Percentiles rank a stretch among this genome's conserved stretches.
Conservation (phyloP, 768 basidiomycete species). For the Podaxis mareebaensis region DNA sequence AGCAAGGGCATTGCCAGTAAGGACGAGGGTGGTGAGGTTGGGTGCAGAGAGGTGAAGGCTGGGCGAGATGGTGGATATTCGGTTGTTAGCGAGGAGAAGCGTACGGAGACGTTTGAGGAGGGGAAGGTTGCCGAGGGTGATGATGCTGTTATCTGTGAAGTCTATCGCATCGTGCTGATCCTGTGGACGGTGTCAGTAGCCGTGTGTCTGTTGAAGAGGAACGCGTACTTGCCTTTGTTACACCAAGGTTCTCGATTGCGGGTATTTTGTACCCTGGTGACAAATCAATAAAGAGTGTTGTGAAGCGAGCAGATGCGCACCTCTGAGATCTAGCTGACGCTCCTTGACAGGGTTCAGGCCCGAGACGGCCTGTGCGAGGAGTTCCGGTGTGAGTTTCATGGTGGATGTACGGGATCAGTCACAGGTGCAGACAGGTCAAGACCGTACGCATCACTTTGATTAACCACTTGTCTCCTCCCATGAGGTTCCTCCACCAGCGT, state of each 20-base stretch:
- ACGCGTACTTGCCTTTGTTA: constrained; percentile 66
- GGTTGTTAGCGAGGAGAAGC: constrained; percentile 87
- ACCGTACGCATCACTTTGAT: constrained; percentile 38
- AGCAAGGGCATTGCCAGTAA: constrained; percentile 78
- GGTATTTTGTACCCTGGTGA: constrained; percentile 87
- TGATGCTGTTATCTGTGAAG: constrained; percentile 89
- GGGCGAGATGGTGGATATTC: constrained; percentile 79
- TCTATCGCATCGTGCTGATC: constrained; percentile 95
- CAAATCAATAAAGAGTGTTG: constrained; percentile 26
- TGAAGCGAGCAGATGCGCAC: constrained; percentile 38
- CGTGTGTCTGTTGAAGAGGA: constrained; percentile 19
- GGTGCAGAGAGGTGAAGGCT: constrained; percentile 83
- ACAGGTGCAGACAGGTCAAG: constrained; percentile 19
- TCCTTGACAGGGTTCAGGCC: constrained; percentile 83
- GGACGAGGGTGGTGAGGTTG: constrained; percentile 79
- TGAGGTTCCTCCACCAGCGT: constrained; percentile 73
- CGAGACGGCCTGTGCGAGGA: constrained; percentile 79
- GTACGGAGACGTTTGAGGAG: constrained; percentile 82
- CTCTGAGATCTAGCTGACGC: constrained; percentile 89
- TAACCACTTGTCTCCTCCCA: constrained; percentile 33
- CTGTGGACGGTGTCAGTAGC: constrained; percentile 36
- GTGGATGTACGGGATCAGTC: constrained; percentile 27
- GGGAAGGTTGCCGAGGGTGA: constrained; percentile 81
- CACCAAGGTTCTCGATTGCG: constrained; percentile 94
- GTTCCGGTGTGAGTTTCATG: constrained; percentile 95